Base-by-base conservation (phyloP, 2,329 filamentous ascomycete species). In the Botryotinia globosa region DNA sequence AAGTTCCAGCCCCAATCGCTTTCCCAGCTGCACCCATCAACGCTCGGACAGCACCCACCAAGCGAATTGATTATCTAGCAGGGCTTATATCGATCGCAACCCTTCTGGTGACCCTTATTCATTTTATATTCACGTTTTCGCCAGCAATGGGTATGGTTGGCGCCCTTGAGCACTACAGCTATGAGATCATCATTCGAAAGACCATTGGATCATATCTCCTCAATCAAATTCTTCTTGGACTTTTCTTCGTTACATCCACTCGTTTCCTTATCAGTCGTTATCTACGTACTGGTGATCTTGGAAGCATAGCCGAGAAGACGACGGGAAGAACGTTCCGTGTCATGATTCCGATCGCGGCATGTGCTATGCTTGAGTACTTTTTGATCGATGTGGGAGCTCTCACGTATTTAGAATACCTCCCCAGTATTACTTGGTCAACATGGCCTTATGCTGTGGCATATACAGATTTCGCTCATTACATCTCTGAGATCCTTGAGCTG, bases 171-270 rank as follows among this genome's bases (percentile, higher is more conserved):
- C 71, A 85, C 71, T 82, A 84, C 62, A 69, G 76, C 8, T 82
- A 81, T 25, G 84, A 85, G 71, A 77, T 77, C 29, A 82, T 81
- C 79, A 79, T 83, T 2, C 80, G 82, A 44, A 83, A 82, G 74
- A 82, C 83, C 16, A 76, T 85, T 37, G 82, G 82, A 0, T 81
- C 83, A 3, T 85, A 83, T 74, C 76, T 85, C 18, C 80, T 85
- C 39, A 84, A 85, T 48, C 82, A 82, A 48, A 81, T 85, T 74
- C 85, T 83, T 83, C 82, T 86, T 25, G 84, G 84, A 32, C 83
- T 83, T n/a, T 85, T 86, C 78, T 83, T 86, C 77, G 83, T 83
- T 18, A 85, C 83, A 9, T 84, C 84, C 0, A 84, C 83, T 59
- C 83, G 84, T 64, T 86, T 86, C 77, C 73, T 85, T 44, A 81